Evolutionary conservation across 1,139 yeast species (phyloP), one percentile per base, ranked within the genome.

Genomic region (Scheffersomyces quercinus): DNA sequence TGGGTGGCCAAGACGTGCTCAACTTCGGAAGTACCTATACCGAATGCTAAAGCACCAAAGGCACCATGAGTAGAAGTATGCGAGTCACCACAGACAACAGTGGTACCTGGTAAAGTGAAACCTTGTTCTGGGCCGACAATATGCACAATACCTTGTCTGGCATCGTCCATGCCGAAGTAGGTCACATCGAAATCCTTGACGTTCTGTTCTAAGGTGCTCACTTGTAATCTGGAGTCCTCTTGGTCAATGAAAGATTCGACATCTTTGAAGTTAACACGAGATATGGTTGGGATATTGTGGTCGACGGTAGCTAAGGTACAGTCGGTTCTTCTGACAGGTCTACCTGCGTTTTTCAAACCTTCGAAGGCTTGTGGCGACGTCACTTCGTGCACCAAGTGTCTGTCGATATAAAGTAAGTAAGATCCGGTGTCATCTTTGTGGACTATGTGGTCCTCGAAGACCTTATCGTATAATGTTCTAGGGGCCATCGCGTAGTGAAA

Each of bases 41-140:
- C 99, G 60, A 93, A 93, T 11, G 99, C 99, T 49, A 93, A 79
- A n/a, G 98, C 75, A 50, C 99, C 99, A 62, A 93, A 93, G 35
- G 99, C 99, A 58, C 99, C 99, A 62, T 93, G 99, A 2, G 99
- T 93, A 3, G 97, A 89, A 30, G 99, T 93, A 65, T 93, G 99
- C 3, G 97, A 89, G 66, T 93, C 99, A 64, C 99, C 99, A 72
- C 99, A 93, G 40, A 93, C 99, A 35, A 93, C 97, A 3, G 99
- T 93, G 44, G 98, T 89, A 58, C 99, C 99, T 26, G 99, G 99
- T 44, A 93, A 77, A 29, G 99, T 93, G 71, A 93, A 93, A 37
- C 98, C 99, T 70, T 93, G 98, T 68, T 93, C 99, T 31, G 99
- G 99, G 36, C 99, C 99, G 47, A 93, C 96, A 55, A 93, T 89